Base-by-base conservation (phyloP, 495 filamentous ascomycete genomes). In the Penicillium coprophilum region DNA sequence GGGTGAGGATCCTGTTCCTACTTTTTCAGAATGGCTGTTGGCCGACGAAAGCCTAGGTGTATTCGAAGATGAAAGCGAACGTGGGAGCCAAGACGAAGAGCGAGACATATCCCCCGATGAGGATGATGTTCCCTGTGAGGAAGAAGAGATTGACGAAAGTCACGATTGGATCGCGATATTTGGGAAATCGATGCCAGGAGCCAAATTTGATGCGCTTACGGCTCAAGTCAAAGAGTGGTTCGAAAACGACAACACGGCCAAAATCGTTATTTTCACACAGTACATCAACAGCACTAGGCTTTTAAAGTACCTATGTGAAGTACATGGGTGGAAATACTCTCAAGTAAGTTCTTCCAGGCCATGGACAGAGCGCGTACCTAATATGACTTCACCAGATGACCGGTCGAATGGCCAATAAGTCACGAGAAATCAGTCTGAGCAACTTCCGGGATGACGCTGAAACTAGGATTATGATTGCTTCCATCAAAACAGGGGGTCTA, bases 201-300 rank as follows among this genome's bases (percentile, higher is more conserved):
- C 44, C 24, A 46, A 46, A 19, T 46, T 46, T 7, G 24, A 46
- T 17, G 15, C 2, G 13, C 8, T 46, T 23, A 46, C 13, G 2
- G 24, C 6, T 10, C 23, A 46, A 17, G n/a, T 46, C 24, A 28
- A 17, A 28, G 6, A 30, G 15, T 46, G 44, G 44, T 17, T 46
- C 27, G 24, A 24, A 10, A 23, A 46, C 17, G 44, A 46, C 15
- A 17, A 3, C 6, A 46, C 44, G 2, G 44, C 44, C 23, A 46
- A 46, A 46, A 17, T 46, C 17, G 44, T 46, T 6, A 46, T 46
- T 17, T 46, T 46, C 24, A 46, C 44, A 15, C 44, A 28, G 8
- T 46, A 46, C 23, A 5, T 46, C 19, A 46, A 46, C 24, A 46
- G 19, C 17, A 17, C 24, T 24, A 46, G 3, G 2, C 13, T 46